These are phyloP conservation scores for Tephrocybe rancida DNA, from an alignment of 768 basidiomycete species.

Conservation along the genomic window DNA sequence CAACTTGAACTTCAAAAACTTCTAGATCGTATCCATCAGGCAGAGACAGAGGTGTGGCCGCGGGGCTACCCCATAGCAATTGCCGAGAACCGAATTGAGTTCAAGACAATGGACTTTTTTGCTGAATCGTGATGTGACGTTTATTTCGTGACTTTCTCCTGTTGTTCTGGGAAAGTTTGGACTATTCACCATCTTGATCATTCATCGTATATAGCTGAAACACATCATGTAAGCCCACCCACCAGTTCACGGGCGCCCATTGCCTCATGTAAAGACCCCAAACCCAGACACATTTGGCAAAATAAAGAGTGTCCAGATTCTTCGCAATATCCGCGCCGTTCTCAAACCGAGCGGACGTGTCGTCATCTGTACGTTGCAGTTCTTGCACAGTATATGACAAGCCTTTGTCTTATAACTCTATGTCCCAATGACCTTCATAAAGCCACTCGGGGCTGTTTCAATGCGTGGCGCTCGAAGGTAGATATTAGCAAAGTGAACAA, in stretches of 20 bases:
- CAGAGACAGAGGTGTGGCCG: slow-evolving; percentile 33
- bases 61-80: slow-evolving; percentile 35
- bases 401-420: no score
- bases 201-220: slow-evolving; percentile 26
- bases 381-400: no score
- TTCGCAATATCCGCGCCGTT: slow-evolving; percentile 34
- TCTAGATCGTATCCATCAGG: slow-evolving; percentile 30
- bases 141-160: slow-evolving; percentile 37
- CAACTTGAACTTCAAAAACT: slow-evolving; percentile 42
- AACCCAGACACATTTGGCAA: slow-evolving; percentile 43
- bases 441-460: no score
- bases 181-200: not conserved
- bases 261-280: not conserved
- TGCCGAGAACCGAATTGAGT: slow-evolving; percentile 32
- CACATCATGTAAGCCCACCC: slow-evolving; percentile 33
- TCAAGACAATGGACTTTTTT: slow-evolving; percentile 42
- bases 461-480: no score
- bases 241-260: not conserved
- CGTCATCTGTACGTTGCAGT: not conserved
- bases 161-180: not conserved
- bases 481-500: no score
- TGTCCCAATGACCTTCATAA: no score
- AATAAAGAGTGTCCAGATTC: slow-evolving; percentile 36
- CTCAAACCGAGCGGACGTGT: slow-evolving; percentile 33
- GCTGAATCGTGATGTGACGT: slow-evolving; percentile 36